These are phyloP conservation scores for Stagonosporopsis rhizophila DNA, from an alignment of 2,329 filamentous ascomycete genomes.

Conservation along the genomic window DNA sequence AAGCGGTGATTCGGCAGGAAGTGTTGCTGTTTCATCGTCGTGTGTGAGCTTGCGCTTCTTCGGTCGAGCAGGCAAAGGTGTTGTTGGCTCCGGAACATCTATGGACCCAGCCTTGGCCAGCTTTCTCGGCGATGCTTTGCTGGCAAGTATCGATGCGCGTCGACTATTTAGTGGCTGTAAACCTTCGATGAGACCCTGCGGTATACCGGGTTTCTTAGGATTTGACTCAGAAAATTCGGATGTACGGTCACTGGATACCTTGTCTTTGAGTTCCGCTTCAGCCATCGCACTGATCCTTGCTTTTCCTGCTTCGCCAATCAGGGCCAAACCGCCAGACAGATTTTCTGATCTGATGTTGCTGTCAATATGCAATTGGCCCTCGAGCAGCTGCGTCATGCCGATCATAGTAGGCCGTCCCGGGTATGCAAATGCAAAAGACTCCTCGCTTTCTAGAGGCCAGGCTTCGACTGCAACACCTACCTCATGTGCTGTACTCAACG, in stretches of 20 bases:
- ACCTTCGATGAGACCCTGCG: conserved; percentile 49
- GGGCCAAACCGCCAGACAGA: conserved; percentile 34
- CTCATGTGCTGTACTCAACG: conserved; percentile 75
- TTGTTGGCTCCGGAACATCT: conserved; percentile 8
- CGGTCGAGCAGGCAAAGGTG: conserved; percentile 20
- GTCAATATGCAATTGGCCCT: conserved; percentile 64
- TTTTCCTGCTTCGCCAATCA: conserved; percentile 39
- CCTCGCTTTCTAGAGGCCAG: conserved; percentile 68
- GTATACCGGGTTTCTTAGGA: conserved; percentile 48
- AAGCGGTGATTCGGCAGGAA: conserved; percentile 61
- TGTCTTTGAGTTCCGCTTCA: conserved; percentile 29
- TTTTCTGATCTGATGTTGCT: conserved; percentile 34
- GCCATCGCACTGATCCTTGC: conserved; percentile 33
- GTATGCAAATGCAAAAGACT: conserved; percentile 70
- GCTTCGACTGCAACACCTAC: conserved; percentile 74
- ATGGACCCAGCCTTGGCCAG: conserved; percentile 4
- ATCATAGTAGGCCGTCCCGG: conserved; percentile 60
- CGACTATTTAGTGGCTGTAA: conserved; percentile 46
- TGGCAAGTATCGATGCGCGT: conserved; percentile 28
- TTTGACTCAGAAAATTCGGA: conserved; percentile 12
- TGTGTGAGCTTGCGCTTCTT: conserved; percentile 45
- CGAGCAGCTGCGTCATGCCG: conserved; percentile 63
- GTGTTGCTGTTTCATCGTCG: conserved; percentile 36
- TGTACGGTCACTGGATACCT: conserved; percentile 5
- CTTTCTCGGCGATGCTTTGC: conserved; percentile 34